A percentile compares a stretch with the other conserved stretches of the same genome.
Evolutionary conservation across 1,284 basidiomycete species (phyloP).

Genomic region (Papiliotrema fonsecae): DNA sequence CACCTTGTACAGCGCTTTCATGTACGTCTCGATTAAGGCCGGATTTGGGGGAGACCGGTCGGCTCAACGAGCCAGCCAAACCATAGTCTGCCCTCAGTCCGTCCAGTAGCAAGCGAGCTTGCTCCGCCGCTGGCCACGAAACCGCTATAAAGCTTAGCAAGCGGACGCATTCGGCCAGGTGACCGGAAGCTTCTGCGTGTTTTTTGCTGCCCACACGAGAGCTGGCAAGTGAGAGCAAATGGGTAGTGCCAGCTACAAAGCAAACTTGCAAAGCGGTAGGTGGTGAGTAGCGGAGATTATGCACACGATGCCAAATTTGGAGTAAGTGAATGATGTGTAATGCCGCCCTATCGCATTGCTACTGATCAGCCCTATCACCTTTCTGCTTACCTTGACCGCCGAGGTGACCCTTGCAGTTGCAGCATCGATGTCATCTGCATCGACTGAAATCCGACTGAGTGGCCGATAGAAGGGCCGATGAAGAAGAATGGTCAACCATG

Average conservation of each 20-base stretch:
- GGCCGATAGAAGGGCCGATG: slow-evolving; percentile 63
- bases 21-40: no score
- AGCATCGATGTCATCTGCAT: slow-evolving; percentile 26
- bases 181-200: slow-evolving; percentile 11
- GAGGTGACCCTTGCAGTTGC: slow-evolving; percentile 51
- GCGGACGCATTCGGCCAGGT: slow-evolving; percentile 19
- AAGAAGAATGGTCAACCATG: slow-evolving; percentile 62
- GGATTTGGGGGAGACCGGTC: no score
- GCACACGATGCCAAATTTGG: slow-evolving; percentile 56
- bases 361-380: background rate
- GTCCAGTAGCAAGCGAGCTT: slow-evolving; percentile 16
- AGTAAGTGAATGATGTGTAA: slow-evolving; percentile 60
- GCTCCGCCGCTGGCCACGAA: slow-evolving; percentile 23
- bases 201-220: slow-evolving; percentile 13
- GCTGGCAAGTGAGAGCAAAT: slow-evolving; percentile 22
- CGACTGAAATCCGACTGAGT: slow-evolving; percentile 48
- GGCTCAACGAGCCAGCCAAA: background rate
- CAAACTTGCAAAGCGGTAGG: slow-evolving; percentile 61
- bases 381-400: slow-evolving; percentile 15
- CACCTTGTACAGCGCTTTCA: no score
- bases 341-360: slow-evolving; percentile 60
- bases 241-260: slow-evolving; percentile 60
- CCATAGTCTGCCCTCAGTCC: slow-evolving; percentile 21
- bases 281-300: slow-evolving; percentile 59
- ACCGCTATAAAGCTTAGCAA: slow-evolving; percentile 19